Conservation (phyloP, 345 rosid genomes). For the Zanthoxylum bungeanum region DNA sequence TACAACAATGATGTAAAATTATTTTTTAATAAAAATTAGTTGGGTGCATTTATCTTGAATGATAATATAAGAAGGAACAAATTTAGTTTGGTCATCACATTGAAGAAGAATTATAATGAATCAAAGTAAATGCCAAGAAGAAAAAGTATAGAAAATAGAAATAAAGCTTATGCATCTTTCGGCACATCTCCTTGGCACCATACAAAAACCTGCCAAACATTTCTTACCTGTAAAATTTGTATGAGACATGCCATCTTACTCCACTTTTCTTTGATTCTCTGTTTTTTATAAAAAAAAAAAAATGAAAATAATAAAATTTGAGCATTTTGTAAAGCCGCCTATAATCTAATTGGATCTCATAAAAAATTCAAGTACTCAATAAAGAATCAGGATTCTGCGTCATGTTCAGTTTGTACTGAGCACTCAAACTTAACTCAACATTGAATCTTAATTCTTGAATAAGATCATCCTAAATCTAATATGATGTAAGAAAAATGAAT, state of each 20-base stretch:
- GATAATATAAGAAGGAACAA: neutral
- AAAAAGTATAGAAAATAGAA: neutral
- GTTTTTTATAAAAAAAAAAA: too few relatives aligned
- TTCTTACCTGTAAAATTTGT: constrained; percentile 12
- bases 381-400: too few relatives aligned
- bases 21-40: neutral
- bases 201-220: constrained; percentile 31
- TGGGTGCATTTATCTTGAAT: neutral
- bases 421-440: too few relatives aligned
- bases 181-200: constrained; percentile 24
- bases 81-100: neutral
- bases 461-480: too few relatives aligned
- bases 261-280: neutral
- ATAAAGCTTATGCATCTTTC: neutral
- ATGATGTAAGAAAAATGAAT: too few relatives aligned
- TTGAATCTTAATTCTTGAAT: too few relatives aligned
- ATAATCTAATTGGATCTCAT: neutral
- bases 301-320: neutral
- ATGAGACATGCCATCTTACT: constrained; percentile 24
- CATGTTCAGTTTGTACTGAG: too few relatives aligned
- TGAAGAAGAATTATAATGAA: neutral
- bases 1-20: constrained; percentile 16
- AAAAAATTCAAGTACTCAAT: too few relatives aligned
- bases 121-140: constrained; percentile 20
- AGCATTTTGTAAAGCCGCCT: neutral